These are phyloP conservation scores for Hawksworthiomyces lignivorus DNA, from an alignment of 2,329 filamentous ascomycete genomes.

Conservation along the genomic window DNA sequence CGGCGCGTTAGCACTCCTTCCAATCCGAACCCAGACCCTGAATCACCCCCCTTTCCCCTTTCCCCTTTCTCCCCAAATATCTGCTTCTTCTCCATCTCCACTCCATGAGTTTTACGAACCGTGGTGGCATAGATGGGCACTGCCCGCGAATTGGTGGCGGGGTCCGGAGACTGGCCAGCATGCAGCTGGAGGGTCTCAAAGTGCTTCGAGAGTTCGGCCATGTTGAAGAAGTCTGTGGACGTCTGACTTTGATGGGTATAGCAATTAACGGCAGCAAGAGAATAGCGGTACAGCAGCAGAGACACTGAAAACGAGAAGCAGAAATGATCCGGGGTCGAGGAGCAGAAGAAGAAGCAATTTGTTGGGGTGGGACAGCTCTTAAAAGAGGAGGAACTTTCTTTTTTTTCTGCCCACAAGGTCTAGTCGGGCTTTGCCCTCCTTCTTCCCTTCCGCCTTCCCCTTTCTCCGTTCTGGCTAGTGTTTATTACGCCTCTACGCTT, in stretches of 20 bases:
- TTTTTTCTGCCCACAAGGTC: no score
- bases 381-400: not conserved
- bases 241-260: no score
- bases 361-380: not conserved
- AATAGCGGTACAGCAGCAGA: no score
- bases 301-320: no score
- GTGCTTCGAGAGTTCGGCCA: constrained; percentile 47
- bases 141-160: constrained; percentile 76
- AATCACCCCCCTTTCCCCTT: constrained; percentile 15
- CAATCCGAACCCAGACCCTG: no score
- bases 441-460: no score
- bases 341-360: no score
- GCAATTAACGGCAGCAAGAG: no score
- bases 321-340: no score
- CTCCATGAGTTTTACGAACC: constrained; percentile 38
- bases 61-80: not conserved
- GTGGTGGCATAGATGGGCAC: constrained; percentile 94
- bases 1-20: constrained; percentile 1
- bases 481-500: no score
- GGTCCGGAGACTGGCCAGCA: constrained; percentile 73
- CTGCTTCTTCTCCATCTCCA: no score
- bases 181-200: constrained; percentile 85
- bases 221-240: constrained; percentile 19
- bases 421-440: no score
- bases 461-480: not conserved